Base-by-base conservation (phyloP, 2,329 filamentous ascomycete genomes). In the Fusarium denticulatum region DNA sequence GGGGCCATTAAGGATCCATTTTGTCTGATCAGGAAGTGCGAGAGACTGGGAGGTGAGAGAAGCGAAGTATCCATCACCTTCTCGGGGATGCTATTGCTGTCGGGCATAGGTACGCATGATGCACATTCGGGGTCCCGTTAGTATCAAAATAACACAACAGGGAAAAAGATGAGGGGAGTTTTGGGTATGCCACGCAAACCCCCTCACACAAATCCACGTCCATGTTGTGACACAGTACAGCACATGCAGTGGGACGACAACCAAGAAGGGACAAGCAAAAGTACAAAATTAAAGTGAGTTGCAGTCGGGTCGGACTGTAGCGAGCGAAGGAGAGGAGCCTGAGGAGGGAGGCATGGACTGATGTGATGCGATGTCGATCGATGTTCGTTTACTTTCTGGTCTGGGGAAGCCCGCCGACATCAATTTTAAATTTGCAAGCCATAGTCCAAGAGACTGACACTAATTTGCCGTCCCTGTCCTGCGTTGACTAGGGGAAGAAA, bases 361-460 rank as follows among this genome's bases (percentile, higher is more conserved):
- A 45, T 47, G 45, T 47, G 66, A 69, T 69, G 37, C 52, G 42
- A 56, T 72, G 75, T 69, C 69, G 75, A 77, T 77, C 75, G 72
- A 59, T 50, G 32, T 49, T 59, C 56, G 56, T 50, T 37, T 59
- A 50, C 42, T 37, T 58, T 47, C 42, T 59, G 32, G 56, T 59
- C 56, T 59, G 77, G 77, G 77, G 64, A 79, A 78, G 68, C 76
- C 75, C 65, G 67, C 75, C 71, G 70, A 64, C 67, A 71, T 76
- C 76, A 76, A 78, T 78, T 79, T 79, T 77, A 78, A 78, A 70
- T 72, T 78, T 74, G 67, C 77, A 78, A 78, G 77, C 77, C 75
- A 79, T 76, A 76, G 77, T 79, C 62, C 75, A 74, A 71, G 69
- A 63, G 56, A 52, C 59, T 45, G 64, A 56, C 62, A 67, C 65